phyloP scores from a whole-genome alignment of 1,284 basidiomycete species.

The Cystobasidium pallidum region DNA sequence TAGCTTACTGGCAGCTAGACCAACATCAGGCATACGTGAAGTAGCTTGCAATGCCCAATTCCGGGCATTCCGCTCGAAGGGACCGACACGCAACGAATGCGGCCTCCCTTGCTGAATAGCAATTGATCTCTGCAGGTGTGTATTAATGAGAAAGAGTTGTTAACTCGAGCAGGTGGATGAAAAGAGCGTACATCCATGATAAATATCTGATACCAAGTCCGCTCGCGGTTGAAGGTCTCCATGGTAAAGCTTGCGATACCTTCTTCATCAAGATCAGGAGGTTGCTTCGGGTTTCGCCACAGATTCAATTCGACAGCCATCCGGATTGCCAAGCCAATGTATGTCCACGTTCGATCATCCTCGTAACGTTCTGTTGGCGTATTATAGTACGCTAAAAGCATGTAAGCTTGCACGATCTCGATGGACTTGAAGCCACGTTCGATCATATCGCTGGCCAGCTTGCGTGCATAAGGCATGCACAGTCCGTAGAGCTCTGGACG shows the following conservation, averaged over 20 bases:
- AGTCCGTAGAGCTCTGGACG: slow-evolving; percentile 81
- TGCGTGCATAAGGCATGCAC: slow-evolving; percentile 80
- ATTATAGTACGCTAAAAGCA: slow-evolving; percentile 57
- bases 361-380: slow-evolving; percentile 71
- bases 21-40: slow-evolving; percentile 27
- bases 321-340: slow-evolving; percentile 61
- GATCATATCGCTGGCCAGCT: slow-evolving; percentile 83
- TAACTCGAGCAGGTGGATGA: background rate
- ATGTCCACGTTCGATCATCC: slow-evolving; percentile 85
- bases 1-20: slow-evolving; percentile 24
- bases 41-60: slow-evolving; percentile 7
- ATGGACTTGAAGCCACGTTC: slow-evolving; percentile 88
- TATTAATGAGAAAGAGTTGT: background rate
- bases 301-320: slow-evolving; percentile 96
- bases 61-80: slow-evolving; percentile 29
- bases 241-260: slow-evolving; percentile 55
- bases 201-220: slow-evolving; percentile 58
- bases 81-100: slow-evolving; percentile 54
- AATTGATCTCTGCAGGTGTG: slow-evolving; percentile 41
- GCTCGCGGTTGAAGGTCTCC: slow-evolving; percentile 58
- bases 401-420: slow-evolving; percentile 63
- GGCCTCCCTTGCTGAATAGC: slow-evolving; percentile 59
- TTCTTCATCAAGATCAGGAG: slow-evolving; percentile 54
- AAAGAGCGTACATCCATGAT: slow-evolving; percentile 51
- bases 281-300: slow-evolving; percentile 74